Conservation (phyloP, 352 stramenopile species). For the Blastocystis sp. region DNA sequence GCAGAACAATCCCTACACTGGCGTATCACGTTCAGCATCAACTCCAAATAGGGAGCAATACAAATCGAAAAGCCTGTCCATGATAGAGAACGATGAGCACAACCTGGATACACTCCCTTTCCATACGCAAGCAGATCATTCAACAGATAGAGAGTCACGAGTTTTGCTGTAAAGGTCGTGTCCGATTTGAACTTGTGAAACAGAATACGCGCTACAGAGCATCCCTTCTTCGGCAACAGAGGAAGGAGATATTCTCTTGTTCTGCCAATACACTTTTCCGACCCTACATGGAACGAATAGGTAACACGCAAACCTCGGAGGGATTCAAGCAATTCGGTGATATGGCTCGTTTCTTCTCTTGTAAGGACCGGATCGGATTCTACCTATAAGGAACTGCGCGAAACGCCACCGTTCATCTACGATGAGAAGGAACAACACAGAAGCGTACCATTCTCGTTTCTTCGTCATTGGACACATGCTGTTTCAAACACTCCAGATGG, state of each 20-base stretch:
- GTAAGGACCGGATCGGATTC: conserved; percentile 12
- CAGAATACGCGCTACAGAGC: conserved; percentile 26
- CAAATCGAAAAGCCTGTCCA: neutral
- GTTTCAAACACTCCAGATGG: conserved; percentile 40
- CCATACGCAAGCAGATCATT: conserved; percentile 38
- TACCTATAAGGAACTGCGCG: neutral
- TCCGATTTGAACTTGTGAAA: conserved; percentile 54
- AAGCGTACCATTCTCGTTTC: conserved; percentile 63
- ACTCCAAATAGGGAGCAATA: conserved; percentile 24
- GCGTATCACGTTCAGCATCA: conserved; percentile 39
- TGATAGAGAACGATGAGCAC: conserved; percentile 7
- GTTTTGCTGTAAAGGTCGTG: conserved; percentile 23
- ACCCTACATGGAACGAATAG: conserved; percentile 2
- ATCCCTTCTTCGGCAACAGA: conserved; percentile 39
- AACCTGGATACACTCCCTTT: conserved; percentile 36
- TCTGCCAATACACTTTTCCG: conserved; percentile 39
- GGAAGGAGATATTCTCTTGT: conserved; percentile 27
- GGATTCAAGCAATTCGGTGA: neutral
- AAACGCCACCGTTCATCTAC: conserved; percentile 27
- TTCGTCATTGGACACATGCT: neutral
- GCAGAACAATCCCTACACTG: conserved; percentile 1
- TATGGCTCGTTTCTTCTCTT: conserved; percentile 16
- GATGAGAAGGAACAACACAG: neutral
- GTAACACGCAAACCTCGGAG: conserved; percentile 19
- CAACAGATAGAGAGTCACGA: conserved; percentile 39